Evolutionary conservation across 1,284 basidiomycete species (phyloP), one percentile per base, ranked within the genome.

Genomic region (Ceratobasidium sp.): DNA sequence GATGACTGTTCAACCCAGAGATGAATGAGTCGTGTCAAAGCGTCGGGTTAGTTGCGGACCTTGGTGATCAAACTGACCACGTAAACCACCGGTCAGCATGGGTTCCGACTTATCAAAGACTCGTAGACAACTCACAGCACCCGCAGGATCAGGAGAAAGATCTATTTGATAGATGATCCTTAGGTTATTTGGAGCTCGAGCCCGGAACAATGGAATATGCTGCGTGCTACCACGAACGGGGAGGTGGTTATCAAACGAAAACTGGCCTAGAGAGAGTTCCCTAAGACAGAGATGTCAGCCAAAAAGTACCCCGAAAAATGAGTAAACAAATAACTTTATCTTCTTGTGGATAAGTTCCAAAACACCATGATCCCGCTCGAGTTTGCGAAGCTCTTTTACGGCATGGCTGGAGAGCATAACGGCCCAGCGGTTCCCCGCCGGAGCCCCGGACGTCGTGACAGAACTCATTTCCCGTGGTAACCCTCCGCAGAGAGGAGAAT

Each of bases 341-440:
- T 56, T 69, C 53, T 69, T 58, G 27, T 69, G 66, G 27, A 69
- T 43, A 14, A 59, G 58, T 22, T 69, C 66, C 3, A 69, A 39
- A n/a, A 22, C 66, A 19, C 41, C 41, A 31, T 69, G 51, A 34
- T 69, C 66, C 2, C 66, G 51, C 31, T 56, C 53, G 5, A 69
- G 37, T 8, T 56, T 58, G 5, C 53, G 51, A 14, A 69, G n/a
- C 34, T 56, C 41, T 53, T 56, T 68, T 7, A 54, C 51, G 2
- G 65, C 65, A 19, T 29, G 51, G 34, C 27, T 53, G 1, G 65
- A 68, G 2, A 68, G 51, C 9, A 53, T 34, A 43, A 68, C 37
- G 13, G 65, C 48, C 65, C 65, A 68, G 14, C 65, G 65, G 53
- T 68, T 56, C 9, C 65, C 65, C 4, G 65, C 48, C 27, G 31